These are phyloP conservation scores for Boeremia exigua DNA, from an alignment of 2,329 filamentous ascomycete genomes.

Conservation along the genomic window DNA sequence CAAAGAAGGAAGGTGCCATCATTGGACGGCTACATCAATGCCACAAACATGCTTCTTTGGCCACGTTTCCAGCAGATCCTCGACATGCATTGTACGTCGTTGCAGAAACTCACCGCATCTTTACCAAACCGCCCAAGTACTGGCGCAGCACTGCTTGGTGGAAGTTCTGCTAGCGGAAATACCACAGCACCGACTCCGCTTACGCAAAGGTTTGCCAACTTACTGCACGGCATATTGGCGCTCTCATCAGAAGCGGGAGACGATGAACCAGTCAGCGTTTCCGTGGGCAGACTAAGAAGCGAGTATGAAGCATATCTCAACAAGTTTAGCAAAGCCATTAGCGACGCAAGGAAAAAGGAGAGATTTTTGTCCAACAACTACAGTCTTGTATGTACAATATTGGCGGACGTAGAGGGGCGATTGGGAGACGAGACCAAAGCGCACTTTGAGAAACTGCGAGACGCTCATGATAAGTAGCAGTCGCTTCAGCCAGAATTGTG, in stretches of 20 bases:
- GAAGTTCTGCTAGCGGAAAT: constrained; percentile 55
- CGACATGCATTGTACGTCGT: constrained; percentile 88
- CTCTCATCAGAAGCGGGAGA: constrained; percentile 91
- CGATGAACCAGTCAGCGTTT: constrained; percentile 88
- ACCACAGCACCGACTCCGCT: constrained; percentile 87
- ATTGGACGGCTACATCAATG: constrained; percentile 90
- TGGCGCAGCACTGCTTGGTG: constrained; percentile 42
- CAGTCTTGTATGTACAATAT: constrained; percentile 90
- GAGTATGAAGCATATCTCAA: constrained; percentile 86
- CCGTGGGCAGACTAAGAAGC: constrained; percentile 74
- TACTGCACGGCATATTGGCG: constrained; percentile 81
- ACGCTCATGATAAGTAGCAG: constrained; percentile 41
- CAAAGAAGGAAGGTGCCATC: constrained; percentile 90
- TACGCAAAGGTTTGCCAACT: constrained; percentile 94
- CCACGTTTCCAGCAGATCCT: constrained; percentile 93
- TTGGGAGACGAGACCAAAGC: constrained; percentile 75
- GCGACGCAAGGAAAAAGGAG: constrained; percentile 79
- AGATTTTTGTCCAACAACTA: constrained; percentile 97
- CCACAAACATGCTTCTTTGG: constrained; percentile 94
- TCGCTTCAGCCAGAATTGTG: not conserved
- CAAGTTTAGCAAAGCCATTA: constrained; percentile 76
- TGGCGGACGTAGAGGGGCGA: constrained; percentile 73
- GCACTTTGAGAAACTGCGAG: constrained; percentile 71
- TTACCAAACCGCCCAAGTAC: constrained; percentile 47
- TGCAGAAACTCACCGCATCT: constrained; percentile 65